These are phyloP conservation scores for Croton laevigatus DNA, from an alignment of 441 rosid genomes.

Conservation along the genomic window DNA sequence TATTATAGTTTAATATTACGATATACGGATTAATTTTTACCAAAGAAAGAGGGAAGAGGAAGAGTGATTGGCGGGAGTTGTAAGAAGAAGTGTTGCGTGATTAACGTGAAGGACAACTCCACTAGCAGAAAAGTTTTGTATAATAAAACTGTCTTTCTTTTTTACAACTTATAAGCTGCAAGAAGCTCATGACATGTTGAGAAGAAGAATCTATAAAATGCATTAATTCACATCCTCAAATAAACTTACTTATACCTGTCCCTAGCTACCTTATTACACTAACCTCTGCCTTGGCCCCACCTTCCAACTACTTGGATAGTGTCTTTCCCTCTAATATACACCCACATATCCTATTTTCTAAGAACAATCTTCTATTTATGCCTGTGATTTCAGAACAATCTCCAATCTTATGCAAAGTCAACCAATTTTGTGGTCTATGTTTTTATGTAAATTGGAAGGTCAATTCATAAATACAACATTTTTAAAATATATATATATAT, in stretches of 20 bases:
- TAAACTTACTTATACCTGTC: neutral
- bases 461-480: too few relatives aligned
- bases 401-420: neutral
- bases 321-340: neutral
- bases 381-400: constrained; percentile 10
- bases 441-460: neutral
- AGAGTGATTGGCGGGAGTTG: constrained; percentile 11
- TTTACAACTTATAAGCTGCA: constrained; percentile 30
- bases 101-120: constrained; percentile 42
- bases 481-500: too few relatives aligned
- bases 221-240: constrained; percentile 4
- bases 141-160: constrained; percentile 34
- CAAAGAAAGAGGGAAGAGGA: neutral
- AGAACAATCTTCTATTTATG: neutral
- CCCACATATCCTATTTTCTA: constrained; percentile 14
- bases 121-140: constrained; percentile 23
- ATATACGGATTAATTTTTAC: too few relatives aligned
- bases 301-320: constrained; percentile 16
- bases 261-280: constrained; percentile 4
- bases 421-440: neutral
- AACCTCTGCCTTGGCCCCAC: constrained; percentile 20
- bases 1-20: too few relatives aligned
- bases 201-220: constrained; percentile 16
- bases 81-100: constrained; percentile 35
- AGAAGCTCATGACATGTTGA: constrained; percentile 48